A percentile compares a stretch with the other conserved stretches of the same genome.
These are phyloP conservation scores for Litsea cubeba DNA, from an alignment of 164 flowering plant genomes.

Conservation along the genomic window DNA sequence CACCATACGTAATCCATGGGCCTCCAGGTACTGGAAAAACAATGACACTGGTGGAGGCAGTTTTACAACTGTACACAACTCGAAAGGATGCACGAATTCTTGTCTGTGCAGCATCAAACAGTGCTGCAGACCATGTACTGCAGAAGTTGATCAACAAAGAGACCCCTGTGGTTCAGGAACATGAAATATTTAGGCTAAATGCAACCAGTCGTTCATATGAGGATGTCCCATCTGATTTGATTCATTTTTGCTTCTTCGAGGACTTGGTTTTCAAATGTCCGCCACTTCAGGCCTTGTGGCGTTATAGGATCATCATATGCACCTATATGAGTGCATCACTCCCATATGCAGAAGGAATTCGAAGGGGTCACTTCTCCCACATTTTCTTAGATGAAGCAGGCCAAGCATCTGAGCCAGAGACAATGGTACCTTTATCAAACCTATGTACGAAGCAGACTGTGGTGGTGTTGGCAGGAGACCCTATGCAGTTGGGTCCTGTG, in stretches of 20 bases:
- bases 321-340: constrained; percentile 80
- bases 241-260: constrained; percentile 58
- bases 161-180: constrained; percentile 28
- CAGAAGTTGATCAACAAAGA: constrained; percentile 43
- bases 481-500: constrained; percentile 89
- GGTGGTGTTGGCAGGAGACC: constrained; percentile 94
- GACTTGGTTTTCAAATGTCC: constrained; percentile 62
- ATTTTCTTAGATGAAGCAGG: constrained; percentile 95
- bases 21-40: constrained; percentile 99
- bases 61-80: constrained; percentile 59
- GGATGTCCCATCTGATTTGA: constrained; percentile 47
- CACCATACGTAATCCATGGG: constrained; percentile 90
- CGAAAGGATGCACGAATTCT: constrained; percentile 42
- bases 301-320: constrained; percentile 66
- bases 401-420: constrained; percentile 97
- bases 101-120: constrained; percentile 89
- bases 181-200: constrained; percentile 74
- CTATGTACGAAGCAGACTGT: constrained; percentile 51
- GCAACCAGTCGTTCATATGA: constrained; percentile 64
- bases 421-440: constrained; percentile 71
- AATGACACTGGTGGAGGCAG: constrained; percentile 73
- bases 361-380: constrained; percentile 72
- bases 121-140: constrained; percentile 83
- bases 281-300: constrained; percentile 35
- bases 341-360: constrained; percentile 63